phyloP scores from a whole-genome alignment of 1,139 yeast genomes.

The Taphrina populina region DNA sequence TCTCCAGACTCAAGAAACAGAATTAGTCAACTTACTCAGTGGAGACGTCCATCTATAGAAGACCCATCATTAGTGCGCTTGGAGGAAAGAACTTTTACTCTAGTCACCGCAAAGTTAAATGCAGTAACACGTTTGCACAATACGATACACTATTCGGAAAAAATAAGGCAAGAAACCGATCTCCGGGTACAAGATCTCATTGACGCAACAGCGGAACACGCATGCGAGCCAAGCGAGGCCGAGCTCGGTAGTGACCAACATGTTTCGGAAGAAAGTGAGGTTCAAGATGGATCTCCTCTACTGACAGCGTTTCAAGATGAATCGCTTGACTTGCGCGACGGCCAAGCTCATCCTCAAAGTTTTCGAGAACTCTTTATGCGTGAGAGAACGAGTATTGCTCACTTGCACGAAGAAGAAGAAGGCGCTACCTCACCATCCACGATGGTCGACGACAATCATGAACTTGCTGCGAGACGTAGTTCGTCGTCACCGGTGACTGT shows the following conservation, averaged over 20 bases:
- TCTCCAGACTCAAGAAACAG: conserved; percentile 65
- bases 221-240: not conserved
- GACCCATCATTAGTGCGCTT: conserved; percentile 43
- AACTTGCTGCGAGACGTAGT: conserved; percentile 10
- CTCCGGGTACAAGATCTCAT: conserved; percentile 65
- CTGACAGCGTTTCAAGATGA: too few relatives aligned
- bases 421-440: not conserved
- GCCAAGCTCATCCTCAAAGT: not conserved
- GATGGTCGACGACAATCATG: not conserved
- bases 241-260: not conserved
- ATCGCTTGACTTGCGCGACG: too few relatives aligned
- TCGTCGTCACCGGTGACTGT: conserved; percentile 9
- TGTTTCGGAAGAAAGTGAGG: not conserved
- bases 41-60: conserved; percentile 58
- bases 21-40: conserved; percentile 60
- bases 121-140: conserved; percentile 74
- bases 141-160: conserved; percentile 73
- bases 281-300: not conserved
- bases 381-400: too few relatives aligned
- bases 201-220: conserved; percentile 55
- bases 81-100: conserved; percentile 64
- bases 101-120: conserved; percentile 68
- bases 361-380: conserved; percentile 6
- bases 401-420: not conserved
- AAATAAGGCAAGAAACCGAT: conserved; percentile 79